Evolutionary conservation across 257 asterid species (phyloP).

Genomic region (Leonotis leonurus): DNA sequence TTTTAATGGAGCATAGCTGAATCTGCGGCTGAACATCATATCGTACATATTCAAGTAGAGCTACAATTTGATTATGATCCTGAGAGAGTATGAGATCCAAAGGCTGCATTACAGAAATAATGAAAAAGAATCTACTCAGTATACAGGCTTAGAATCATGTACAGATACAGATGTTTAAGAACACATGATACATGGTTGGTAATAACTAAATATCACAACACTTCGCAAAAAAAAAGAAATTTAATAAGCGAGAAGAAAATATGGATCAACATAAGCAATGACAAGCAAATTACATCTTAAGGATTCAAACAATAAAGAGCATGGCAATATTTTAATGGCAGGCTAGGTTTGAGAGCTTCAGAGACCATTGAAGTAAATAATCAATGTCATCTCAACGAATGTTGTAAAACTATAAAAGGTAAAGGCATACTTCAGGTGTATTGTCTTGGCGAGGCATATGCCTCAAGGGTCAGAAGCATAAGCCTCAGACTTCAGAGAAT

Average conservation of each 20-base stretch:
- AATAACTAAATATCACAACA: background rate
- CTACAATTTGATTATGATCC: conserved; percentile 76
- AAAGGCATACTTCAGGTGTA: too few species aligned
- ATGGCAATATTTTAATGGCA: background rate
- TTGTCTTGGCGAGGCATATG: too few species aligned
- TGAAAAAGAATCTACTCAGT: conserved; percentile 1
- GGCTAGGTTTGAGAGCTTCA: background rate
- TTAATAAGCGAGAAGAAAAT: background rate
- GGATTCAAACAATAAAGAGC: background rate
- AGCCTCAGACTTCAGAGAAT: too few species aligned
- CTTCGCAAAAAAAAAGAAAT: background rate
- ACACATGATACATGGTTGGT: background rate
- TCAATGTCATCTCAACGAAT: too few species aligned
- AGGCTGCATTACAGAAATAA: conserved; percentile 60
- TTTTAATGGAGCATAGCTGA: conserved; percentile 82
- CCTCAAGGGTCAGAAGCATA: too few species aligned
- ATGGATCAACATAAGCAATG: background rate
- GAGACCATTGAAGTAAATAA: background rate
- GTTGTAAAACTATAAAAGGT: too few species aligned
- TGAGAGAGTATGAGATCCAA: conserved; percentile 88
- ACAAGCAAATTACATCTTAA: background rate
- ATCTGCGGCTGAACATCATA: conserved; percentile 78
- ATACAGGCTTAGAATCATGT: conserved; percentile 4
- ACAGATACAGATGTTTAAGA: background rate
- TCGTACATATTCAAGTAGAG: conserved; percentile 81